Conservation (phyloP, 257 asterid genomes). For the Plantago major region DNA sequence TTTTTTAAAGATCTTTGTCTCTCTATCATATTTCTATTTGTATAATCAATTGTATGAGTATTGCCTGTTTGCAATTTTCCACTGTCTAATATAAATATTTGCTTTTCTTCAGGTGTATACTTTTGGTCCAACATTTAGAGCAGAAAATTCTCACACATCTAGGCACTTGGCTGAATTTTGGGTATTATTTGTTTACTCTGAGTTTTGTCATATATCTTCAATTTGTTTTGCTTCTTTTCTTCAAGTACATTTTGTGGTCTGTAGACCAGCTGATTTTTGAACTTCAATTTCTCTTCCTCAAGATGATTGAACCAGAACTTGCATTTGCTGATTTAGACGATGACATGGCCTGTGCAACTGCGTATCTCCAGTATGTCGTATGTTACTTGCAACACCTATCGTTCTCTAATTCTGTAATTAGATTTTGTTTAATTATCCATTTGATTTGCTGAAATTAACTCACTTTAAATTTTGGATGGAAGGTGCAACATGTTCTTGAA, state of each 20-base stretch:
- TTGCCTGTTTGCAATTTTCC: constrained; percentile 4
- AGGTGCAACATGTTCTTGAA: constrained; percentile 83
- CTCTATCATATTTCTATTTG: background rate
- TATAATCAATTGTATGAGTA: too few relatives aligned
- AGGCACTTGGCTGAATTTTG: constrained; percentile 97
- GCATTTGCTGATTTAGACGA: constrained; percentile 98
- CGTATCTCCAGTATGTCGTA: constrained; percentile 99
- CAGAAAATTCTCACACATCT: constrained; percentile 94
- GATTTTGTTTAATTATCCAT: constrained; percentile 14
- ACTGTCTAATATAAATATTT: constrained; percentile 18
- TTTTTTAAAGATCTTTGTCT: background rate
- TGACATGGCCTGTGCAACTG: constrained; percentile 99
- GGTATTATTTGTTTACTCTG: constrained; percentile 40
- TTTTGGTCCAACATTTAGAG: constrained; percentile 98
- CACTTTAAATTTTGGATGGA: constrained; percentile 22
- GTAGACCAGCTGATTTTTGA: constrained; percentile 17
- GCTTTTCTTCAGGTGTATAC: constrained; percentile 72
- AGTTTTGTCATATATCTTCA: background rate
- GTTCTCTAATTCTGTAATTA: constrained; percentile 10
- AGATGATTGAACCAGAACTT: constrained; percentile 99
- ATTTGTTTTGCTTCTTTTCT: constrained; percentile 7
- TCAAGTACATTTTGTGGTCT: constrained; percentile 13
- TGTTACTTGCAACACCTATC: constrained; percentile 60
- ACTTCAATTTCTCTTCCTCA: constrained; percentile 25
- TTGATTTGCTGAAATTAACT: constrained; percentile 18